Conservation (phyloP, 257 asterid genomes). For the Fraxinus excelsior region DNA sequence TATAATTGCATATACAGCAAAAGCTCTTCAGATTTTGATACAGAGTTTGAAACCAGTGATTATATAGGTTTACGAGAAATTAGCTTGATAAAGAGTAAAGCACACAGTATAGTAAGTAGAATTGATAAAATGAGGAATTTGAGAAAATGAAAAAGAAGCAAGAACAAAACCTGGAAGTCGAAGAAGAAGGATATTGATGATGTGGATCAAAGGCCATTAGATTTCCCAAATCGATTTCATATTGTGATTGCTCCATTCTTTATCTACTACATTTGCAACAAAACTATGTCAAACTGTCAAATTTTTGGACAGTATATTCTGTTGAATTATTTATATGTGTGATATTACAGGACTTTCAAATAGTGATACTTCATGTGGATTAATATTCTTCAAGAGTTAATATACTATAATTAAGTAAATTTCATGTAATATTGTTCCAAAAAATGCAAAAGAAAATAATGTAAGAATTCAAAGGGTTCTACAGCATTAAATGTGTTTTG, state of each 20-base stretch:
- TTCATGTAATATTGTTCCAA: not conserved
- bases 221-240: slow-evolving; percentile 70
- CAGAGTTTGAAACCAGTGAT: not conserved
- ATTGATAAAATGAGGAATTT: not conserved
- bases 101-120: too few species aligned
- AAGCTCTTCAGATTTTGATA: not conserved
- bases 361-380: not conserved
- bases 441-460: not conserved
- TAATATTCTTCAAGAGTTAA: not conserved
- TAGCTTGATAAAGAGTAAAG: too few species aligned
- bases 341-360: not conserved
- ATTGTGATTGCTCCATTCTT: slow-evolving; percentile 48
- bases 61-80: not conserved
- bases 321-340: not conserved
- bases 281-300: not conserved
- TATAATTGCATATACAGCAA: not conserved
- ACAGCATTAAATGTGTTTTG: not conserved
- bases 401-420: not conserved
- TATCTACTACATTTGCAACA: not conserved
- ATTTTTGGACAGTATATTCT: not conserved
- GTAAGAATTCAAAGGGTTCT: not conserved
- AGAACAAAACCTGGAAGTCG: slow-evolving; percentile 59
- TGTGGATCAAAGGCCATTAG: slow-evolving; percentile 68
- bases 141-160: not conserved
- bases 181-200: slow-evolving; percentile 50